Conservation (phyloP, 768 basidiomycete species). For the Amyloporia xantha region DNA sequence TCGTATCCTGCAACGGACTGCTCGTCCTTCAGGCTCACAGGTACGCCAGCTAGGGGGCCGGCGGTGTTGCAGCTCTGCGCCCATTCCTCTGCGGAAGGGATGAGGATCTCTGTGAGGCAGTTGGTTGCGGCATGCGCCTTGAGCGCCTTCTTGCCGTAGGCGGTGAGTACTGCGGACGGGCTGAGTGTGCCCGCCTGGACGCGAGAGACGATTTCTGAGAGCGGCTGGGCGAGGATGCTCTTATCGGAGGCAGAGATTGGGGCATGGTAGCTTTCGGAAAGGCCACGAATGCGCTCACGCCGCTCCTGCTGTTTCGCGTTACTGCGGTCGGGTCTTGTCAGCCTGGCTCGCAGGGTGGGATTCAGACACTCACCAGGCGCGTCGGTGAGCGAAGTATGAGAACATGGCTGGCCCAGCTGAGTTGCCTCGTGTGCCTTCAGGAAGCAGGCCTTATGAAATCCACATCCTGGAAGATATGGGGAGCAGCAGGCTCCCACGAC, state of each 20-base stretch:
- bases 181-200: conserved; percentile 18
- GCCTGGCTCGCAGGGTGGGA: not conserved
- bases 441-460: not conserved
- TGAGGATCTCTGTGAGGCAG: conserved; percentile 36
- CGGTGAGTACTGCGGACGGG: conserved; percentile 17
- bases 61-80: conserved; percentile 18
- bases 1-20: conserved; percentile 39
- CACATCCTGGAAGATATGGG: not conserved
- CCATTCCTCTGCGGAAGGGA: conserved; percentile 20
- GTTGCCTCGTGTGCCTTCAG: not conserved
- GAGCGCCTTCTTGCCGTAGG: conserved; percentile 34
- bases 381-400: conserved; percentile 18
- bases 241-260: conserved; percentile 15
- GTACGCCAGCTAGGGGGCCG: conserved; percentile 39
- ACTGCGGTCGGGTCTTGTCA: conserved; percentile 9
- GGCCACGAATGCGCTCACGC: conserved; percentile 18
- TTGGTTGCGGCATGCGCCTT: conserved; percentile 40
- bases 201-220: conserved; percentile 16
- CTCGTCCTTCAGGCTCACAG: conserved; percentile 45
- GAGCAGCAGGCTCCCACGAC: too few species aligned
- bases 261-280: conserved; percentile 17
- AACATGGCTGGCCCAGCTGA: conserved; percentile 11
- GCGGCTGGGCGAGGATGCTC: conserved; percentile 13
- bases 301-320: conserved; percentile 21
- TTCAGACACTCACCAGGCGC: conserved; percentile 17